A percentile compares a stretch with the other conserved stretches of the same genome.
Evolutionary conservation across 2,329 filamentous ascomycete species (phyloP).

Genomic region (Lachnellula hyalina): DNA sequence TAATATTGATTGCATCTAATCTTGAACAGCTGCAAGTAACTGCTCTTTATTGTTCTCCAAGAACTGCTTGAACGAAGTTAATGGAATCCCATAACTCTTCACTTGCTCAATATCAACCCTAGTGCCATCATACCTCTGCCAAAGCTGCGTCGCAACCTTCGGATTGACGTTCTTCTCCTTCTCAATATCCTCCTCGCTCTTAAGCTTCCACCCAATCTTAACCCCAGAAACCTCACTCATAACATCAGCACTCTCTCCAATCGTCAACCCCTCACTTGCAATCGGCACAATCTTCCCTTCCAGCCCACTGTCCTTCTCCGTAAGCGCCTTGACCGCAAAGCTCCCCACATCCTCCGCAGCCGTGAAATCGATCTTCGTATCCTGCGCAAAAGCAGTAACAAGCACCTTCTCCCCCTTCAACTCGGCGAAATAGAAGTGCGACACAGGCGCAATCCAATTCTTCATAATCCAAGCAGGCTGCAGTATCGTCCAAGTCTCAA

Average conservation of each 20-base stretch:
- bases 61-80: neutral
- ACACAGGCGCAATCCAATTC: neutral
- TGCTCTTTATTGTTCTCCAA: neutral
- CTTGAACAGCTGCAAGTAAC: neutral
- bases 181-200: neutral
- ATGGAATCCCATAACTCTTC: conserved; percentile 2
- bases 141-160: conserved; percentile 2
- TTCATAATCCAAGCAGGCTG: conserved; percentile 2
- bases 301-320: neutral
- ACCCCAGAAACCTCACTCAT: conserved; percentile 3
- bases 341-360: conserved; percentile 2
- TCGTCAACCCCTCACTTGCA: neutral
- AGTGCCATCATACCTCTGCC: neutral
- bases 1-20: neutral
- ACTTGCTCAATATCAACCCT: conserved; percentile 5
- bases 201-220: neutral
- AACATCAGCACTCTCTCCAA: neutral
- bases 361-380: neutral
- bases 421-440: too few relatives aligned
- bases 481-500: conserved; percentile 7
- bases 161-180: neutral
- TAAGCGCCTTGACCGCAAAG: conserved; percentile 2
- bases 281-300: neutral
- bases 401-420: neutral
- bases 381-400: neutral